Evolutionary conservation across 1,284 basidiomycete species (phyloP).

Genomic region (Papiliotrema terrestris): DNA sequence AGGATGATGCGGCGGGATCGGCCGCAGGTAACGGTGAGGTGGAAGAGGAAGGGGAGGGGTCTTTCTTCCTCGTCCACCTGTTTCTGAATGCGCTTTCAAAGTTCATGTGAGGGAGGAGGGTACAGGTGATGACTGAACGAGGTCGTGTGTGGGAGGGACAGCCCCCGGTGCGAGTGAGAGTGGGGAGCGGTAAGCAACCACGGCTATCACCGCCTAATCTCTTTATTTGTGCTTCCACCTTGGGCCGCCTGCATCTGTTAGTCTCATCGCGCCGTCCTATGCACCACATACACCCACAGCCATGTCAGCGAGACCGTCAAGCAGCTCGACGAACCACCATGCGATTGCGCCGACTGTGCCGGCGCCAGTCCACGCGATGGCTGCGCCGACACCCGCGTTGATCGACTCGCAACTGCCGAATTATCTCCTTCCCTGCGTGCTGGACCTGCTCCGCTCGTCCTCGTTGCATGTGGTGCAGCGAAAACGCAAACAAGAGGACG

Average conservation of each 20-base stretch:
- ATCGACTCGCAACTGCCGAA: constrained; percentile 75
- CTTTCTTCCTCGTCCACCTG: background rate
- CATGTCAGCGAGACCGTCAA: constrained; percentile 40
- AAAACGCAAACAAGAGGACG: constrained; percentile 42
- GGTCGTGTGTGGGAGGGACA: background rate
- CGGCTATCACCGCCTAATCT: no score
- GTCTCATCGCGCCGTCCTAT: background rate
- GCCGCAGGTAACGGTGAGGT: background rate
- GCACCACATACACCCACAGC: constrained; percentile 3
- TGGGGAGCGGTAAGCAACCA: no score
- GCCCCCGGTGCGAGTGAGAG: no score
- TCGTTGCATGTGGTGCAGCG: constrained; percentile 64
- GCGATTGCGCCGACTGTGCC: constrained; percentile 36
- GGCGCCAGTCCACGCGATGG: constrained; percentile 39
- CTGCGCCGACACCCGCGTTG: constrained; percentile 46
- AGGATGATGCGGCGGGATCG: background rate
- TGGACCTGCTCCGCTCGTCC: constrained; percentile 66
- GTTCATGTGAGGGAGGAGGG: background rate
- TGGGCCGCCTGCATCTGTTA: no score
- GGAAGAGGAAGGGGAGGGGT: background rate
- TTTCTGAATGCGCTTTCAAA: background rate
- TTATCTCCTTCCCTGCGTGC: constrained; percentile 78
- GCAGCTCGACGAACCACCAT: constrained; percentile 28
- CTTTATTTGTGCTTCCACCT: background rate
- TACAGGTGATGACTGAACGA: background rate